These are phyloP conservation scores for Triglochin maritima DNA, from an alignment of 106 monocot genomes.

Conservation along the genomic window DNA sequence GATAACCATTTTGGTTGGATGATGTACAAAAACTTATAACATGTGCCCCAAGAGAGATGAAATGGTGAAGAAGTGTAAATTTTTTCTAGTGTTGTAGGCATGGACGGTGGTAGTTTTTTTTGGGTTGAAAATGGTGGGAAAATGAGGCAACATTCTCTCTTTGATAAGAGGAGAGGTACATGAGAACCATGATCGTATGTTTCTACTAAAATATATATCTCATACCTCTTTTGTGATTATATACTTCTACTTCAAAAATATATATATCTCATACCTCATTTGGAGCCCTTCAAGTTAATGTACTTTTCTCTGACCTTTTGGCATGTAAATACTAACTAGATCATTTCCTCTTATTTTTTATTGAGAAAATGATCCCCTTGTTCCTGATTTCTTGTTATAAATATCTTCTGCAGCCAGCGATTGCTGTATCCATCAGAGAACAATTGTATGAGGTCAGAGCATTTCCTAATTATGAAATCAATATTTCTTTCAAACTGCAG, in stretches of 20 bases:
- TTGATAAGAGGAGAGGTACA: no score
- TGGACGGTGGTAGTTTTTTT: no score
- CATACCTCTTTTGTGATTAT: not conserved
- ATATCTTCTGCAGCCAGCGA: slow-evolving; percentile 47
- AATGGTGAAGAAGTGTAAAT: no score
- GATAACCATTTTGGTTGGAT: no score
- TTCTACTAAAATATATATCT: not conserved
- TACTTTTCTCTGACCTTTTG: no score
- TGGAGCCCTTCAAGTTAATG: not conserved
- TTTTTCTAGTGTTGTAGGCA: no score
- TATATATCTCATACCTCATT: not conserved
- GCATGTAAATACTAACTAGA: not conserved
- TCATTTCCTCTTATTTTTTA: not conserved
- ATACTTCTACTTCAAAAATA: not conserved
- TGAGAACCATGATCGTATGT: no score
- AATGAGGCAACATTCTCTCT: no score
- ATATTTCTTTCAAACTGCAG: not conserved
- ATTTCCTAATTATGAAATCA: not conserved
- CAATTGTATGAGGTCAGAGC: slow-evolving; percentile 77
- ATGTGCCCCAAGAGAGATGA: no score
- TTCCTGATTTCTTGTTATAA: slow-evolving; percentile 1
- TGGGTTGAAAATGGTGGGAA: no score
- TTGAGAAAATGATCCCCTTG: not conserved
- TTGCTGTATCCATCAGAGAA: slow-evolving; percentile 87
- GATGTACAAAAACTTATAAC: no score